A percentile compares a stretch with the other conserved stretches of the same genome.
Conservation (phyloP, 2,329 filamentous ascomycete species). For the Fusarium udum region DNA sequence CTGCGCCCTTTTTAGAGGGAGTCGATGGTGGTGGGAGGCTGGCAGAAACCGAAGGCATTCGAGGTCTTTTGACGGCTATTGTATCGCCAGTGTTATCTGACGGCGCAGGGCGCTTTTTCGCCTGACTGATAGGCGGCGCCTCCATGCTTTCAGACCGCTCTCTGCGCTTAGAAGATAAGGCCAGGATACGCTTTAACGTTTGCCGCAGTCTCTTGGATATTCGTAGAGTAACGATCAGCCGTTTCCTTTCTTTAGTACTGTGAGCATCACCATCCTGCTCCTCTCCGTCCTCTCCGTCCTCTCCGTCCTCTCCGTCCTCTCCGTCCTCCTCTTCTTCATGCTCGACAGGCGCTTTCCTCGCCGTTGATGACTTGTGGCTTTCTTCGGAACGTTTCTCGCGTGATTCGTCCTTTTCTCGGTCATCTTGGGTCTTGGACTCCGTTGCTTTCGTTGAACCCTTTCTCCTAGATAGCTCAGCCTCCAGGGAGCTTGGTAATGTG, state of each 20-base stretch:
- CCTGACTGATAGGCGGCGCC: constrained; percentile 44
- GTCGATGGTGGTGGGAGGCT: constrained; percentile 56
- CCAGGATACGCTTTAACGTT: constrained; percentile 58
- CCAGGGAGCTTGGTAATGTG: constrained; percentile 62
- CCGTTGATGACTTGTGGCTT: constrained; percentile 28
- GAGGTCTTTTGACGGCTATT: constrained; percentile 54
- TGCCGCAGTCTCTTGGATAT: constrained; percentile 59
- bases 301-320: constrained; percentile 43
- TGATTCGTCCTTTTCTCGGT: constrained; percentile 33
- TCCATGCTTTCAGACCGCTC: constrained; percentile 53
- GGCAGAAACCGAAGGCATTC: constrained; percentile 52
- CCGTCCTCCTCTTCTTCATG: constrained; percentile 49
- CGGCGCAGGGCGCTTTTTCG: constrained; percentile 61
- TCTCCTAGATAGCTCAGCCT: constrained; percentile 51
- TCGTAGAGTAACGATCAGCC: constrained; percentile 57
- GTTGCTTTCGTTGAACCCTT: constrained; percentile 43
- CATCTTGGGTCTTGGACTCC: constrained; percentile 28
- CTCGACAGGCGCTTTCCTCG: constrained; percentile 42
- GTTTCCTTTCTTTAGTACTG: constrained; percentile 37
- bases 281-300: constrained; percentile 45
- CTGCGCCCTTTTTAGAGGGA: constrained; percentile 59
- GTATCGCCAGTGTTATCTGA: constrained; percentile 50
- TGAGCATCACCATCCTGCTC: constrained; percentile 50
- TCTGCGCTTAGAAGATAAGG: constrained; percentile 51
- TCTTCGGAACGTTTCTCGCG: constrained; percentile 35